phyloP scores from a whole-genome alignment of 306 rosid species.

The Cyclanthera cordifolia region DNA sequence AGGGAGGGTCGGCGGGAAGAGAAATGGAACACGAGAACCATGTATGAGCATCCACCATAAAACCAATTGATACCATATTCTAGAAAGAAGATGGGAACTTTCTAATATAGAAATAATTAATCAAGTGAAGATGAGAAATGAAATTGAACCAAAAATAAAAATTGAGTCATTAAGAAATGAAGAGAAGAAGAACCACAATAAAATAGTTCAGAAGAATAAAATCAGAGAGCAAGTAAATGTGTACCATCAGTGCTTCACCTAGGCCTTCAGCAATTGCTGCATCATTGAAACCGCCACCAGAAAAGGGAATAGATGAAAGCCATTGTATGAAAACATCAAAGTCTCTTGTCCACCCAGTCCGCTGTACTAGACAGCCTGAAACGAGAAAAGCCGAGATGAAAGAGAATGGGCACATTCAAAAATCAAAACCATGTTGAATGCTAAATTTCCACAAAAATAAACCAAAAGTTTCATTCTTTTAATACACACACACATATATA shows the following conservation, averaged over 20 bases:
- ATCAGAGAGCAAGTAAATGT: constrained; percentile 9
- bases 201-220: not conserved
- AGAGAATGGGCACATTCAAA: not conserved
- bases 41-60: no score
- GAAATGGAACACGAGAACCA: not conserved
- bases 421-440: not conserved
- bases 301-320: constrained; percentile 68
- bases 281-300: constrained; percentile 86
- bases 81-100: not conserved
- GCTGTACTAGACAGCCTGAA: constrained; percentile 72
- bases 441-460: not conserved
- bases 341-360: constrained; percentile 90
- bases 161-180: not conserved
- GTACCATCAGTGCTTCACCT: constrained; percentile 87
- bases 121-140: not conserved
- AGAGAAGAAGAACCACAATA: not conserved
- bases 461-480: not conserved
- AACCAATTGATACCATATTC: no score
- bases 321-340: constrained; percentile 54
- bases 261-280: constrained; percentile 99
- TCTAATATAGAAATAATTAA: not conserved
- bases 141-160: not conserved
- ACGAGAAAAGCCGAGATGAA: constrained; percentile 15
- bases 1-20: no score
- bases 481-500: not conserved